Base-by-base conservation (phyloP, 164 flowering plant genomes). In the Tetracentron sinense region DNA sequence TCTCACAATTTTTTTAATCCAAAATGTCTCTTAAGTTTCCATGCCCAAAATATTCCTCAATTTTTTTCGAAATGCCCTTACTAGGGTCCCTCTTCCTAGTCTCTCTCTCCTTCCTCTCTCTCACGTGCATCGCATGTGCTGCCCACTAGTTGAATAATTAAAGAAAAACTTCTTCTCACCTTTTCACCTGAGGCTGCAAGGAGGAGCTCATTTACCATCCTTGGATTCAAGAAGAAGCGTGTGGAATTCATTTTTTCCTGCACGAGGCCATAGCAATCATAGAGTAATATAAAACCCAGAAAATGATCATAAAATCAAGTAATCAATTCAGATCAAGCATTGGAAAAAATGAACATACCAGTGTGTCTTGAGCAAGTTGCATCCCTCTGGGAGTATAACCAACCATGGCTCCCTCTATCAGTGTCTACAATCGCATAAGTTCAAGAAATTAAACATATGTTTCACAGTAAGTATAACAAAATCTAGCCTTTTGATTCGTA, bases 391-490 rank as follows among this genome's bases (percentile, higher is more conserved):
- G 82, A 21, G 98, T 89, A 67, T 93, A 65, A 22, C 95, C 97
- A 57, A 69, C 64, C 98, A 93, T 90, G 60, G 96, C 94, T 72
- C 98, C 98, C 74, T 89, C 97, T 42, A 74, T 31, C 33, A 93
- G 83, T 27, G 95, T 82, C 98, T 93, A 67, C 73, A 84, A 44
- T n/a, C 66, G 65, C 28, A 54, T 3, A 28, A 62, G 31, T 21
- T 7, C 12, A 60, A 60, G 27, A 26, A 58, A 56, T n/a, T 54
- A 20, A 57, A 57, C 46, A 35, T 38, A 38, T 4, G 8, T 33
- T 38, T 38, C 44, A 38, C 8, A 38, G 1, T 16, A 10, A 3
- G 14, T 8, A 38, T 12, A 38, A 38, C 15, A 33, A 8, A 38
- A 1, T 38, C 44, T 38, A 3, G 44, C 44, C 14, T 38, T 1